A percentile compares a stretch with the other conserved stretches of the same genome.
These are phyloP conservation scores for Exophiala viscosa DNA, from an alignment of 2,329 filamentous ascomycete species.

Conservation along the genomic window DNA sequence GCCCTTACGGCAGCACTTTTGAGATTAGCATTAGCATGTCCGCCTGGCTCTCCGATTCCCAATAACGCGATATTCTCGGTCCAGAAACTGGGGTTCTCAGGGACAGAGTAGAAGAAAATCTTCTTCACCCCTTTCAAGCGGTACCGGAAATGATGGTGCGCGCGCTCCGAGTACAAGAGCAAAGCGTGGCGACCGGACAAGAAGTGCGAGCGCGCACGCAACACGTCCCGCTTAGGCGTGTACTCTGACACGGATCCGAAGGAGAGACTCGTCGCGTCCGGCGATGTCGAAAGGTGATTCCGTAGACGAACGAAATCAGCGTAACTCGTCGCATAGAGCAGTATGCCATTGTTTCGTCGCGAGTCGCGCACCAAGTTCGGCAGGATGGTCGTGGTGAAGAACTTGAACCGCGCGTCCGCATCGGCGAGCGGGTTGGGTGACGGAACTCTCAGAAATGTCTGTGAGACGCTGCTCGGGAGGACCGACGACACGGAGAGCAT, in stretches of 20 bases:
- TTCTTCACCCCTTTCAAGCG: slow-evolving; percentile 73
- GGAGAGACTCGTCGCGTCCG: slow-evolving; percentile 53
- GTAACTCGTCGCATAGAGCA: slow-evolving; percentile 90
- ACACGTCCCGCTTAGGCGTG: slow-evolving; percentile 70
- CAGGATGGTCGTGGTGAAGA: slow-evolving; percentile 79
- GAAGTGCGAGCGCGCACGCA: slow-evolving; percentile 84
- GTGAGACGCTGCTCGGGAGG: slow-evolving; percentile 62
- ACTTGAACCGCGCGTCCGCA: slow-evolving; percentile 84
- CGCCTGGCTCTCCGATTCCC: slow-evolving; percentile 50
- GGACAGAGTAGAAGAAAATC: slow-evolving; percentile 85
- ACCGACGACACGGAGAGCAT: slow-evolving; percentile 63
- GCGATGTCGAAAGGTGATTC: slow-evolving; percentile 79
- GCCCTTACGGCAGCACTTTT: slow-evolving; percentile 46
- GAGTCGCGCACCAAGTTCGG: slow-evolving; percentile 69
- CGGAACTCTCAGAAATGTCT: slow-evolving; percentile 87
- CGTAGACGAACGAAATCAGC: slow-evolving; percentile 91
- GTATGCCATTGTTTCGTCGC: slow-evolving; percentile 63
- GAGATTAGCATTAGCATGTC: slow-evolving; percentile 49
- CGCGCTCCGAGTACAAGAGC: slow-evolving; percentile 85
- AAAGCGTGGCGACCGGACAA: slow-evolving; percentile 75
- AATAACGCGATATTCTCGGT: slow-evolving; percentile 42
- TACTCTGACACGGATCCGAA: slow-evolving; percentile 91
- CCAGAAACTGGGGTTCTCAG: slow-evolving; percentile 69
- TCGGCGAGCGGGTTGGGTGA: slow-evolving; percentile 66
- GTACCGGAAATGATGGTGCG: slow-evolving; percentile 95